Evolutionary conservation across 83 land plant genomes (phyloP).

Genomic region (Thuja plicata): DNA sequence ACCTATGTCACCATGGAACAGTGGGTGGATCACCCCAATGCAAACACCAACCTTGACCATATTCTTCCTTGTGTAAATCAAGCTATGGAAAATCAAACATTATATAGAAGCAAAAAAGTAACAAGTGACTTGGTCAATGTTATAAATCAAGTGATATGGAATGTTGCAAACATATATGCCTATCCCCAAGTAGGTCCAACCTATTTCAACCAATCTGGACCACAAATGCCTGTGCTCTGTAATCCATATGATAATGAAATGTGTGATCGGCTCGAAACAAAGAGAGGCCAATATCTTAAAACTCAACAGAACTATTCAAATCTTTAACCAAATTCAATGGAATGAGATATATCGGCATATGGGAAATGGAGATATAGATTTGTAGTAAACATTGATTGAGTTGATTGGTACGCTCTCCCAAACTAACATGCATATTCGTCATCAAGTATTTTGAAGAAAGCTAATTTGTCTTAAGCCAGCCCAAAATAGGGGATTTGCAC

Average conservation of each 20-base stretch:
- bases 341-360: too few species aligned
- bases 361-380: too few species aligned
- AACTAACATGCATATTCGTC: too few species aligned
- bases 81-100: conserved; percentile 65
- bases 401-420: too few species aligned
- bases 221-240: conserved; percentile 60
- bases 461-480: too few species aligned
- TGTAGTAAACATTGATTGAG: too few species aligned
- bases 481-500: too few species aligned
- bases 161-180: conserved; percentile 38
- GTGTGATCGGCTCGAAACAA: conserved; percentile 32
- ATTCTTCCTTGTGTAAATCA: conserved; percentile 88
- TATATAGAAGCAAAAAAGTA: conserved; percentile 62
- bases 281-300: too few species aligned
- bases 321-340: too few species aligned
- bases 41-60: conserved; percentile 75
- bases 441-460: too few species aligned
- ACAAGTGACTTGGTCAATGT: conserved; percentile 46
- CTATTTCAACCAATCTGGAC: conserved; percentile 65
- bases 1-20: conserved; percentile 90
- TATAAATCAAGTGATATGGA: conserved; percentile 53
- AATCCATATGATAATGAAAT: conserved; percentile 53
- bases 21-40: conserved; percentile 85
- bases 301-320: too few species aligned
- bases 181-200: background rate